These are phyloP conservation scores for Pleurotus ostreatus DNA, from an alignment of 768 basidiomycete species.

Conservation along the genomic window DNA sequence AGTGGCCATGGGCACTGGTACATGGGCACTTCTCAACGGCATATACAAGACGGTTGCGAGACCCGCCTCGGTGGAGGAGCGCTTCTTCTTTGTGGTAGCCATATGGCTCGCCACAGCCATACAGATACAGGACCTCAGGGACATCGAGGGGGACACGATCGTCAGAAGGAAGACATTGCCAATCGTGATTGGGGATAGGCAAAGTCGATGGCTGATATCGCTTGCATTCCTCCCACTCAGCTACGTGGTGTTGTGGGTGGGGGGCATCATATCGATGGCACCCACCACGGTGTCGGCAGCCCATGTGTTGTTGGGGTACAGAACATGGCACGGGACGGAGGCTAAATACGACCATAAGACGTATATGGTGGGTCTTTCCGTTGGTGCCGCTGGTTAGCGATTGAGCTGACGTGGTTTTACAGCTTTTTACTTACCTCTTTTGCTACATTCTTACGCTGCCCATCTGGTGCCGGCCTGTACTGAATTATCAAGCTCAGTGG, in stretches of 20 bases:
- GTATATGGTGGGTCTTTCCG: slow-evolving; percentile 12
- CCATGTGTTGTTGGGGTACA: slow-evolving; percentile 12
- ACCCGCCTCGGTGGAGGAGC: background rate
- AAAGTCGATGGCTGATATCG: slow-evolving; percentile 8
- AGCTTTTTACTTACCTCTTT: slow-evolving; percentile 11
- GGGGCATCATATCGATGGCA: slow-evolving; percentile 2
- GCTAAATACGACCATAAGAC: slow-evolving; percentile 16
- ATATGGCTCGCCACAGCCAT: slow-evolving; percentile 9
- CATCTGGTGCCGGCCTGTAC: background rate
- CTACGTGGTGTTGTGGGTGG: slow-evolving; percentile 3
- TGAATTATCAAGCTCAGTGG: too few relatives aligned
- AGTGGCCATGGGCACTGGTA: slow-evolving; percentile 11
- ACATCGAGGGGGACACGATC: slow-evolving; percentile 13
- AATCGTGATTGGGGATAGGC: slow-evolving; percentile 9
- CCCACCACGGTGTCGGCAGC: background rate
- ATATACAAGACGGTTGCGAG: slow-evolving; percentile 10
- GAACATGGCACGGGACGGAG: slow-evolving; percentile 5
- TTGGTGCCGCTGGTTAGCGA: background rate
- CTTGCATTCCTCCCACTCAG: slow-evolving; percentile 8
- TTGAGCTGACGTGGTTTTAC: background rate
- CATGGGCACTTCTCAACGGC: slow-evolving; percentile 13
- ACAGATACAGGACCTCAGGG: slow-evolving; percentile 14
- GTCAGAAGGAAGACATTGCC: slow-evolving; percentile 14
- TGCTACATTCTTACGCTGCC: slow-evolving; percentile 8
- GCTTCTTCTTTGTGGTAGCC: slow-evolving; percentile 7